These are phyloP conservation scores for Daldinia loculata DNA, from an alignment of 495 filamentous ascomycete species.

Conservation along the genomic window DNA sequence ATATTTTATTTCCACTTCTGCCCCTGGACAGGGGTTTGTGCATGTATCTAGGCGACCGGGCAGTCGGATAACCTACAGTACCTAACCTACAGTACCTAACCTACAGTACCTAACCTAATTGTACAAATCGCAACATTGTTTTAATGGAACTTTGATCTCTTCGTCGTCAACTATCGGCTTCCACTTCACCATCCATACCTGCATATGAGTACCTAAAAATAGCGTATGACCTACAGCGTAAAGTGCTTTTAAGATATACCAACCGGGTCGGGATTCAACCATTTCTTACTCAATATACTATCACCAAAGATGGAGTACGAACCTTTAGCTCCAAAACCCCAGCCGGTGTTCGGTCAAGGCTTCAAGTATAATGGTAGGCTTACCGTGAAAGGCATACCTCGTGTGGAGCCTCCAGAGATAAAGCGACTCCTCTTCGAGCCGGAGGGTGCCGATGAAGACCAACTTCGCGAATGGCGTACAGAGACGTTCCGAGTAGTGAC, in stretches of 20 bases:
- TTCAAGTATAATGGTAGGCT: conserved; percentile 23
- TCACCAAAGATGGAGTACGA: conserved; percentile 8
- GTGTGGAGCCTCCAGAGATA: conserved; percentile 7
- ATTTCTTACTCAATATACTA: background rate
- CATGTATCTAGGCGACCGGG: background rate
- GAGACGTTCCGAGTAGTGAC: background rate
- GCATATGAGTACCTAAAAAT: too few relatives aligned
- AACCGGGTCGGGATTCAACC: background rate
- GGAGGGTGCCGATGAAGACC: background rate
- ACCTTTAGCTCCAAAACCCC: conserved; percentile 13
- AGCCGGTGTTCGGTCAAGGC: conserved; percentile 17
- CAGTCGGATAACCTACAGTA: background rate
- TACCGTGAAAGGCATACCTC: conserved; percentile 23
- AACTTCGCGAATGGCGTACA: conserved; percentile 1
- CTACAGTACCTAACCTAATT: background rate
- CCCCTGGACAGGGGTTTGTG: background rate
- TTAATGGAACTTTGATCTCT: background rate
- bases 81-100: background rate
- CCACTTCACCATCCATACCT: background rate
- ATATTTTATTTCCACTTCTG: background rate
- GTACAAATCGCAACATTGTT: background rate
- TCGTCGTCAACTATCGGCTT: background rate
- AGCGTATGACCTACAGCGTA: background rate
- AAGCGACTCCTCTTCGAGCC: conserved; percentile 19
- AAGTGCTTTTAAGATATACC: background rate